A percentile compares a stretch with the other conserved stretches of the same genome.
Evolutionary conservation across 306 rosid species (phyloP).

Genomic region (Quercus glauca): DNA sequence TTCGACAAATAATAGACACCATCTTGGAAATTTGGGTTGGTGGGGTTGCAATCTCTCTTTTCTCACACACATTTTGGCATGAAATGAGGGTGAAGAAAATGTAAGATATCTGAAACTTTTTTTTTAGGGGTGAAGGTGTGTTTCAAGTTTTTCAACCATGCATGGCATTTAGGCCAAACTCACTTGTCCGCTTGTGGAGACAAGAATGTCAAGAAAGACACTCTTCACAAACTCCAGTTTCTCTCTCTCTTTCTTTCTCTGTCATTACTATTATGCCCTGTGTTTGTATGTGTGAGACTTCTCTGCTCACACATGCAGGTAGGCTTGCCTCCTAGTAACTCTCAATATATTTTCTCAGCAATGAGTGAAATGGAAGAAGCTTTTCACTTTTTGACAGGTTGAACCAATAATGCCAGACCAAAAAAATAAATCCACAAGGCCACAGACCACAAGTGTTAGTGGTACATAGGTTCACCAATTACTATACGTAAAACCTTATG

Average conservation of each 20-base stretch:
- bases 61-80: conserved; percentile 15
- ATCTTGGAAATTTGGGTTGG: not conserved
- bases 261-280: conserved; percentile 15
- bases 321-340: not conserved
- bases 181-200: conserved; percentile 54
- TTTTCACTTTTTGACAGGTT: not conserved
- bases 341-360: not conserved
- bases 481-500: too few relatives aligned
- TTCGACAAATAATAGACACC: not conserved
- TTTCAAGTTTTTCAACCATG: conserved; percentile 54
- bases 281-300: conserved; percentile 4
- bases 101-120: not conserved
- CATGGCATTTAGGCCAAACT: conserved; percentile 45
- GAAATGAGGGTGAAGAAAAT: conserved; percentile 23
- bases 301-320: conserved; percentile 22
- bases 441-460: not conserved
- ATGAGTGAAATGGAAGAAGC: not conserved
- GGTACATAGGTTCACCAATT: not conserved
- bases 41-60: not conserved
- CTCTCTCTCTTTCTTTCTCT: conserved; percentile 12
- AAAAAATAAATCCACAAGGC: not conserved
- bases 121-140: conserved; percentile 31
- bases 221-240: conserved; percentile 36
- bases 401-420: not conserved
- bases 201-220: conserved; percentile 60